Evolutionary conservation across 1,284 basidiomycete genomes (phyloP).

Genomic region (Gymnopus androsaceus): DNA sequence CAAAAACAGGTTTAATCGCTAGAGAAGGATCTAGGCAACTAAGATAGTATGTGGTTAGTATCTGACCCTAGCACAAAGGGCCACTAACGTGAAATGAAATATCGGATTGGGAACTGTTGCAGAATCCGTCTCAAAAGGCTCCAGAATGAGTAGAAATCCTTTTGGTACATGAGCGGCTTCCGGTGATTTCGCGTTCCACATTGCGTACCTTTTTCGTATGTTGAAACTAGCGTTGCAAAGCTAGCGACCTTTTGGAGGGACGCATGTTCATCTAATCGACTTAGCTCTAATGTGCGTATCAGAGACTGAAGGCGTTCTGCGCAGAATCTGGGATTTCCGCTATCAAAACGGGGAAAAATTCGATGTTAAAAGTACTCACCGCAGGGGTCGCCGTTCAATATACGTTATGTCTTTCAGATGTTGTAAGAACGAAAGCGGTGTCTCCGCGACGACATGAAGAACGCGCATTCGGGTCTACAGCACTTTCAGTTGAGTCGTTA

Average conservation of each 20-base stretch:
- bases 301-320: constrained; percentile 94
- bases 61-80: neutral
- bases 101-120: constrained; percentile 99
- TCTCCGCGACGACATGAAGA: constrained; percentile 98
- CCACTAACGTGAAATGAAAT: constrained; percentile 91
- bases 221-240: constrained; percentile 96
- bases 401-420: constrained; percentile 99
- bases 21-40: constrained; percentile 97
- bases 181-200: constrained; percentile 4
- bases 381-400: constrained; percentile 94
- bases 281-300: constrained; percentile 91
- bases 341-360: constrained; percentile 14
- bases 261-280: constrained; percentile 87
- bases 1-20: constrained; percentile 97
- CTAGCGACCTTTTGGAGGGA: constrained; percentile 94
- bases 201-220: constrained; percentile 89
- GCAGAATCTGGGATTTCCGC: constrained; percentile 72
- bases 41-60: constrained; percentile 15
- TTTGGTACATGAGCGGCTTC: constrained; percentile 6
- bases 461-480: constrained; percentile 95
- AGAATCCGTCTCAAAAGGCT: constrained; percentile 98
- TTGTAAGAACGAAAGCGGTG: constrained; percentile 96
- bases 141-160: constrained; percentile 97
- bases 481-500: neutral
- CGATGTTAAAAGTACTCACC: constrained; percentile 46